phyloP scores from a whole-genome alignment of 2,329 filamentous ascomycete genomes.

The Clonostachys solani region DNA sequence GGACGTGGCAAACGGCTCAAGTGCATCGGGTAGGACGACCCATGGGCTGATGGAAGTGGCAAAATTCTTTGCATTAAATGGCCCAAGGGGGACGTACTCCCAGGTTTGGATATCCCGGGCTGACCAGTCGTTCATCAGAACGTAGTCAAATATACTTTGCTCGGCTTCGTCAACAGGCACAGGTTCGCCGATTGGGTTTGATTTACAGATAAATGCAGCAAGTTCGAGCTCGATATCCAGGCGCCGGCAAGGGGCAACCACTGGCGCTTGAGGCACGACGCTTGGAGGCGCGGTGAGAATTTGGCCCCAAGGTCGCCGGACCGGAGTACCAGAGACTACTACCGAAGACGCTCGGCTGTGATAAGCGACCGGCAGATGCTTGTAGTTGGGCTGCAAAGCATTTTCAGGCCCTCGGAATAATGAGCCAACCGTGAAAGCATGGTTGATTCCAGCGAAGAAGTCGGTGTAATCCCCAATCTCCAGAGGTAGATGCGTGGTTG shows the following conservation, averaged over 20 bases:
- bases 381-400: conserved; percentile 77
- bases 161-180: conserved; percentile 62
- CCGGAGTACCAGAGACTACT: conserved; percentile 67
- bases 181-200: conserved; percentile 61
- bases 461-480: conserved; percentile 79
- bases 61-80: conserved; percentile 59
- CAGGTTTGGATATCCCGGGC: conserved; percentile 57
- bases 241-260: conserved; percentile 41
- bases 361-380: conserved; percentile 74
- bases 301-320: conserved; percentile 72
- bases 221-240: conserved; percentile 78
- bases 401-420: conserved; percentile 71
- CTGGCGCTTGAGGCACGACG: conserved; percentile 43
- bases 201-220: conserved; percentile 66
- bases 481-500: conserved; percentile 68
- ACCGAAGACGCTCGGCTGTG: conserved; percentile 74
- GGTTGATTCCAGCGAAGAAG: conserved; percentile 76
- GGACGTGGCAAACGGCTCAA: conserved; percentile 24
- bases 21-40: conserved; percentile 57
- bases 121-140: conserved; percentile 62
- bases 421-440: conserved; percentile 65
- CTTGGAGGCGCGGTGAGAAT: conserved; percentile 47
- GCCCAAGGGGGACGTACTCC: conserved; percentile 59
- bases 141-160: conserved; percentile 66
- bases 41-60: conserved; percentile 58